These are phyloP conservation scores for Plenodomus tracheiphilus DNA, from an alignment of 2,329 filamentous ascomycete genomes.

Conservation along the genomic window DNA sequence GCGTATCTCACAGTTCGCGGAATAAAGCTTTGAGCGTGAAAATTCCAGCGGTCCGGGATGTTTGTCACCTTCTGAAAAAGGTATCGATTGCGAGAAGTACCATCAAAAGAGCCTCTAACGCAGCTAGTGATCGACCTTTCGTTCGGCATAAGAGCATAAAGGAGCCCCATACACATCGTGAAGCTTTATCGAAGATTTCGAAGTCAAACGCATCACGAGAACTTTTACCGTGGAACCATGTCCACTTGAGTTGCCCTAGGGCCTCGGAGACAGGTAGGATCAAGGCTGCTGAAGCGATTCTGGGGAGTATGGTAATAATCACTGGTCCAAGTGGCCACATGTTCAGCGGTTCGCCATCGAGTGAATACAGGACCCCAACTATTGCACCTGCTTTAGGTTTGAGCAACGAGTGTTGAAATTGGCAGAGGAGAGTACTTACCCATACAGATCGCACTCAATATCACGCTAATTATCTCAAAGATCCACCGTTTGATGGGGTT, in stretches of 20 bases:
- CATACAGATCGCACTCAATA: constrained; percentile 17
- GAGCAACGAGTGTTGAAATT: neutral
- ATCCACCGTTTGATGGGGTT: constrained; percentile 29
- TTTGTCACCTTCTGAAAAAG: constrained; percentile 37
- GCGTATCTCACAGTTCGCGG: constrained; percentile 11
- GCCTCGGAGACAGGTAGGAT: constrained; percentile 33
- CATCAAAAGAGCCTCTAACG: constrained; percentile 23
- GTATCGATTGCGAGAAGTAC: constrained; percentile 27
- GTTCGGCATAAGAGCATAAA: constrained; percentile 21
- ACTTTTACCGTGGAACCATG: constrained; percentile 23
- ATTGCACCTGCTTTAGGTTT: constrained; percentile 24
- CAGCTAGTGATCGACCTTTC: constrained; percentile 23
- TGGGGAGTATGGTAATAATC: constrained; percentile 25
- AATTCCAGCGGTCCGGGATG: constrained; percentile 7
- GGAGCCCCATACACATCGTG: constrained; percentile 25
- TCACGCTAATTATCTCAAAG: constrained; percentile 26
- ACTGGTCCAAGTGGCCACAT: constrained; percentile 36
- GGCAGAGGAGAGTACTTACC: neutral
- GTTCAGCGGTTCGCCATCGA: constrained; percentile 30
- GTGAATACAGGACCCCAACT: constrained; percentile 33
- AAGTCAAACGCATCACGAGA: constrained; percentile 30
- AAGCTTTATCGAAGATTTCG: constrained; percentile 38
- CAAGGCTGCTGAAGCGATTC: constrained; percentile 28
- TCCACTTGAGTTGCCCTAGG: constrained; percentile 40
- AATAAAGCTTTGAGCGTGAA: constrained; percentile 16